These are phyloP conservation scores for Beauveria brongniartii DNA, from an alignment of 2,329 filamentous ascomycete species.

Conservation along the genomic window DNA sequence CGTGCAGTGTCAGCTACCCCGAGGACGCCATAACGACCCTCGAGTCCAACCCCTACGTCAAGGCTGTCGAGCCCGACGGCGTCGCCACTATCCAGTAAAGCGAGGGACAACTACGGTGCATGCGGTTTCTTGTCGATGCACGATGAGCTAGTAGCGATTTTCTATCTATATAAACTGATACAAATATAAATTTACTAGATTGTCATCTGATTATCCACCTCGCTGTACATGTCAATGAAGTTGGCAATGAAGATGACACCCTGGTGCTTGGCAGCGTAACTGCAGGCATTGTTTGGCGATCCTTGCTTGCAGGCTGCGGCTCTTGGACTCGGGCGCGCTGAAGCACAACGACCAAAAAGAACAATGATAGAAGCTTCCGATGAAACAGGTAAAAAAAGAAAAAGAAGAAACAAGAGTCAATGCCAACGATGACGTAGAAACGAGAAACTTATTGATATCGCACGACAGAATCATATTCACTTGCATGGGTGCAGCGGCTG, in stretches of 20 bases:
- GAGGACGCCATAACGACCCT: slow-evolving; percentile 59
- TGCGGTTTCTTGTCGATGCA: background rate
- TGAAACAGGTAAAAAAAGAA: background rate
- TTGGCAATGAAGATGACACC: too few relatives aligned
- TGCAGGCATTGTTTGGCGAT: background rate
- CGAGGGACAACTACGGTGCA: background rate
- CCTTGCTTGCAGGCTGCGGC: too few relatives aligned
- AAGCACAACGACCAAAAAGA: too few relatives aligned
- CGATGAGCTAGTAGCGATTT: background rate
- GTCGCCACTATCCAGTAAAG: slow-evolving; percentile 64
- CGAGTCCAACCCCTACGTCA: slow-evolving; percentile 60
- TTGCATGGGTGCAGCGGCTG: slow-evolving; percentile 1
- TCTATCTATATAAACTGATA: background rate
- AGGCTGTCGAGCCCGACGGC: slow-evolving; percentile 65
- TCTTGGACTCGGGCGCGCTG: too few relatives aligned
- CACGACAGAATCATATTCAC: too few relatives aligned
- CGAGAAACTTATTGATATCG: too few relatives aligned
- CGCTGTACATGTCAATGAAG: background rate
- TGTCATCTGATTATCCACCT: background rate
- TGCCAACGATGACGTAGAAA: too few relatives aligned
- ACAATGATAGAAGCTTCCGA: background rate
- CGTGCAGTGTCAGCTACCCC: slow-evolving; percentile 61
- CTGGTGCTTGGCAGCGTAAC: background rate
- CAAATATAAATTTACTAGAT: background rate
- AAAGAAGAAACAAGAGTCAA: background rate